Conservation (phyloP, 108 stramenopile genomes). For the Cyclotella kingstonii region DNA sequence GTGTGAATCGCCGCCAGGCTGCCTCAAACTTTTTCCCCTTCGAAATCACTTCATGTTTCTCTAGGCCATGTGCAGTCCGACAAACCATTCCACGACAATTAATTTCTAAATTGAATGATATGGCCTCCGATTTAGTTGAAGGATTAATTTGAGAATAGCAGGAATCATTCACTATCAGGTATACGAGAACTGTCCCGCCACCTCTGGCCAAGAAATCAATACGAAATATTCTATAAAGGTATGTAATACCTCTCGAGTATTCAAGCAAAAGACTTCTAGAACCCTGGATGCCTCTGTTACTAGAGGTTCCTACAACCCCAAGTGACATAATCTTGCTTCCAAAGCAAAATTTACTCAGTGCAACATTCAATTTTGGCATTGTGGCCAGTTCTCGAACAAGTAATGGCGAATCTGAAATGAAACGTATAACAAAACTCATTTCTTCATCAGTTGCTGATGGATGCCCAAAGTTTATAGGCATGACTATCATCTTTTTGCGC, state of each 20-base stretch:
- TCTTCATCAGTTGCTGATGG: slow-evolving; percentile 69
- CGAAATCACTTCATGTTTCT: slow-evolving; percentile 59
- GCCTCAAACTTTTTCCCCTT: slow-evolving; percentile 78
- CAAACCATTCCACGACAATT: slow-evolving; percentile 71
- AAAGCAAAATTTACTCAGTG: slow-evolving; percentile 47
- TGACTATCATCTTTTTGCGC: slow-evolving; percentile 51
- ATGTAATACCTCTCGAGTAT: slow-evolving; percentile 5
- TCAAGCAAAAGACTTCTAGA: slow-evolving; percentile 41
- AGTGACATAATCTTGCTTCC: slow-evolving; percentile 38
- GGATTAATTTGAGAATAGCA: slow-evolving; percentile 2
- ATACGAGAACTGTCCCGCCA: slow-evolving; percentile 64
- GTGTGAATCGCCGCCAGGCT: slow-evolving; percentile 59
- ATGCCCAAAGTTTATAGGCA: slow-evolving; percentile 74
- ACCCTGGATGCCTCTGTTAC: slow-evolving; percentile 36
- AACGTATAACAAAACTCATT: slow-evolving; percentile 58
- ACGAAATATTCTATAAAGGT: slow-evolving; percentile 38
- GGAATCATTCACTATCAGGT: slow-evolving; percentile 45
- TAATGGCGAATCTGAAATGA: slow-evolving; percentile 63
- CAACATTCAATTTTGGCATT: slow-evolving; percentile 57
- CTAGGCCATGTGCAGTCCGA: slow-evolving; percentile 52
- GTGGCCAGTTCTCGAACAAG: slow-evolving; percentile 53
- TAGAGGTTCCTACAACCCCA: slow-evolving; percentile 37
- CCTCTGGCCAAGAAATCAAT: slow-evolving; percentile 52
- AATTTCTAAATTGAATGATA: slow-evolving; percentile 49
- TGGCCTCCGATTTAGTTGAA: slow-evolving; percentile 9